Percentiles rank a stretch among this genome's conserved stretches.
Evolutionary conservation across 2,329 filamentous ascomycete genomes (phyloP).

Genomic region (Pestalotiopsis sp.): DNA sequence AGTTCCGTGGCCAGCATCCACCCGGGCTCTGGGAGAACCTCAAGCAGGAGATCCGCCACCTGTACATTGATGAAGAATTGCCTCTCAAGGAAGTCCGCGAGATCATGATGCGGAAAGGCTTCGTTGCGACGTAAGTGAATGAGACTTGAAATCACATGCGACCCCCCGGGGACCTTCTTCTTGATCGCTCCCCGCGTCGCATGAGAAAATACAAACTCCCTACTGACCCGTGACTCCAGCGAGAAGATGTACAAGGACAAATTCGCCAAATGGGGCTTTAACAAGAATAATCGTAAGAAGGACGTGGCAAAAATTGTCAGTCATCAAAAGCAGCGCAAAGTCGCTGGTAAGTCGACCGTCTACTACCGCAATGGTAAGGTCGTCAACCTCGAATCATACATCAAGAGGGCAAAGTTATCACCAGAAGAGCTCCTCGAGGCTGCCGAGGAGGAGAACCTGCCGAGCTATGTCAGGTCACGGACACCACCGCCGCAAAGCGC

Average conservation of each 20-base stretch:
- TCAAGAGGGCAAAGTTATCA: slow-evolving; percentile 12
- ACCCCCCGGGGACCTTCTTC: not conserved
- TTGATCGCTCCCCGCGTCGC: not conserved
- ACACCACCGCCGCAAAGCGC: not conserved
- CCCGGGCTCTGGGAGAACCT: slow-evolving; percentile 21
- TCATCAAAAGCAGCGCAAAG: slow-evolving; percentile 20
- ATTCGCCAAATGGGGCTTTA: slow-evolving; percentile 25
- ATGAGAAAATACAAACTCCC: not conserved
- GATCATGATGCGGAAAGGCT: slow-evolving; percentile 21
- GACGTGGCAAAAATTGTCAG: slow-evolving; percentile 24
- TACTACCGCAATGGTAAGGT: slow-evolving; percentile 24
- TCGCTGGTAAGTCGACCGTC: slow-evolving; percentile 21
- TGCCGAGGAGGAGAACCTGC: not conserved
- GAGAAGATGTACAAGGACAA: slow-evolving; percentile 25
- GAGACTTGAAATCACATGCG: not conserved
- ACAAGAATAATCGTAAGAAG: slow-evolving; percentile 25
- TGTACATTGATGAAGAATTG: slow-evolving; percentile 24
- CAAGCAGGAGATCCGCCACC: slow-evolving; percentile 21
- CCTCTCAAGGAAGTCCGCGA: slow-evolving; percentile 20
- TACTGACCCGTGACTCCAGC: slow-evolving; percentile 13
- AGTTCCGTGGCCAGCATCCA: slow-evolving; percentile 15
- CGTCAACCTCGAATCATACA: slow-evolving; percentile 24
- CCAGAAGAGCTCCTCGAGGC: not conserved
- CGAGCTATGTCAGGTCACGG: not conserved
- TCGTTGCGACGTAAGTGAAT: slow-evolving; percentile 23